phyloP scores from a whole-genome alignment of 139 green algal species.

The Microglena sp. region DNA sequence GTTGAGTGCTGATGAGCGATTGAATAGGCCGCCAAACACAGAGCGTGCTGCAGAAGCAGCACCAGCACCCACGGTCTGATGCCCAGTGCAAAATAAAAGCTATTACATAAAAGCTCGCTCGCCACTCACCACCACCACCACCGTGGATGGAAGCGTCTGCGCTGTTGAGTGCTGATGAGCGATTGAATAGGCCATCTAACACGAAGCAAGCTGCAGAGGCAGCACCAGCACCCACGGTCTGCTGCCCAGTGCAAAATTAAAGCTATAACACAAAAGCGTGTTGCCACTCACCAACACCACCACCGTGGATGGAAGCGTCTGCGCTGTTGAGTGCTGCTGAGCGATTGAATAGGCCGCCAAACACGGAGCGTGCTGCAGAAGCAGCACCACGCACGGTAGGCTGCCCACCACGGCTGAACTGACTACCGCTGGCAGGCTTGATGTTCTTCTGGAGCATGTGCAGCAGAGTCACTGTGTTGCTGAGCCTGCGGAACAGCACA shows the following conservation, averaged over 20 bases:
- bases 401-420: conserved; percentile 14
- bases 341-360: conserved; percentile 17
- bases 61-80: too few relatives aligned
- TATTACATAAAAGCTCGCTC: too few relatives aligned
- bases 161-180: too few relatives aligned
- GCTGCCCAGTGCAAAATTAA: too few relatives aligned
- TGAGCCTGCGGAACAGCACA: conserved; percentile 44
- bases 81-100: too few relatives aligned
- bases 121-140: conserved; percentile 52
- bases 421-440: conserved; percentile 59
- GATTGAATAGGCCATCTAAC: too few relatives aligned
- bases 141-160: conserved; percentile 82
- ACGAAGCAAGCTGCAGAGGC: too few relatives aligned
- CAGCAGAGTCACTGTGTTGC: conserved; percentile 91
- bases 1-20: too few relatives aligned
- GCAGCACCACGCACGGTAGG: conserved; percentile 11
- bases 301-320: conserved; percentile 80
- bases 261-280: too few relatives aligned
- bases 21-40: too few relatives aligned
- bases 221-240: too few relatives aligned
- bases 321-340: conserved; percentile 17
- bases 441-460: conserved; percentile 92
- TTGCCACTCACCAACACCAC: conserved; percentile 51
- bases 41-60: too few relatives aligned
- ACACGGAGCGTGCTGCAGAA: conserved; percentile 28